Percentiles rank a stretch among this genome's conserved stretches.
Conservation (phyloP, 768 basidiomycete species). For the Lyophyllum semitale region DNA sequence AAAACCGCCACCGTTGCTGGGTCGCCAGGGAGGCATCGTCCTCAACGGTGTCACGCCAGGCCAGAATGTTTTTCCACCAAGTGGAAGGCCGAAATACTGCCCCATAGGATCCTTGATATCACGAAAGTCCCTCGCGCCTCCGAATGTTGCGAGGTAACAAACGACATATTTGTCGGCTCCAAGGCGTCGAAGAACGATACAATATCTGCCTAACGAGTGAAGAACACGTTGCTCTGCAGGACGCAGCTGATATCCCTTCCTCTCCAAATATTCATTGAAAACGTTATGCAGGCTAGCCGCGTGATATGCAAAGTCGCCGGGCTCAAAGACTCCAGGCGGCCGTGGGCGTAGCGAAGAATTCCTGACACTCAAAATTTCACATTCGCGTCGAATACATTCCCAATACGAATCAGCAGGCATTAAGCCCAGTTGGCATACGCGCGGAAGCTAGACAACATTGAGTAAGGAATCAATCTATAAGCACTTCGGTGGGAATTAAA, state of each 20-base stretch:
- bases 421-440: conserved; percentile 7
- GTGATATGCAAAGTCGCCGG: conserved; percentile 29
- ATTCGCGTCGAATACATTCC: conserved; percentile 17
- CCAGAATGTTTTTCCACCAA: conserved; percentile 30
- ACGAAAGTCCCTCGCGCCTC: conserved; percentile 22
- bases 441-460: not conserved
- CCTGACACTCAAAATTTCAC: not conserved
- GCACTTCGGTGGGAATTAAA: not conserved
- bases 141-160: conserved; percentile 38
- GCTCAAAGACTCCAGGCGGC: conserved; percentile 17
- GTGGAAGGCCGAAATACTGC: conserved; percentile 35
- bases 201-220: conserved; percentile 26
- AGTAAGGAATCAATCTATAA: not conserved
- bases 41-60: conserved; percentile 27
- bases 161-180: conserved; percentile 30
- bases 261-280: conserved; percentile 22
- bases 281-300: conserved; percentile 21
- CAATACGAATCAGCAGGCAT: conserved; percentile 19
- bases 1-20: conserved; percentile 24
- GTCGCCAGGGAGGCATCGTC: conserved; percentile 29
- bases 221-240: conserved; percentile 16
- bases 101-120: conserved; percentile 25
- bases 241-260: conserved; percentile 21
- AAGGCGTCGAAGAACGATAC: conserved; percentile 35
- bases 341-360: not conserved